Evolutionary conservation across 495 filamentous ascomycete species (phyloP), one percentile per base, ranked within the genome.

Genomic region (Aspergillus steynii): DNA sequence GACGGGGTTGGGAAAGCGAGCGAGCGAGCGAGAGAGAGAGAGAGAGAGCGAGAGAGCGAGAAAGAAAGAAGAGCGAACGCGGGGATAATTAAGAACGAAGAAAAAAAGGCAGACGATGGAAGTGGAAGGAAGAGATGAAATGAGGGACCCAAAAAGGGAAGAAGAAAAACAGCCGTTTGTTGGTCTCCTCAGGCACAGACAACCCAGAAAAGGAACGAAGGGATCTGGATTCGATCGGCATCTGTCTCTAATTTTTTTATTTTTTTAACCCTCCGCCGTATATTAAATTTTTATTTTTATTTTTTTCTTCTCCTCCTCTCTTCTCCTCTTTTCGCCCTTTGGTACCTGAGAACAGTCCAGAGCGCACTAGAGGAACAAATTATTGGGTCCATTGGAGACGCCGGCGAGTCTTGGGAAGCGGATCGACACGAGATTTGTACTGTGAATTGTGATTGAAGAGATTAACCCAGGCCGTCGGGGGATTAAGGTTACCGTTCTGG

Each of bases 171-270:
- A 53, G 55, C 55, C 37, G 48, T 46, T 62, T 49, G 57, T 60
- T 61, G 64, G 53, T 60, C 20, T 20, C 20, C 20, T 20, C 20
- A 20, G 20, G 20, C 20, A 20, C 56, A 29, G 53, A 61, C 59
- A 57, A 64, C 63, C 47, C 47, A 60, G 53, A 64, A 61, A 51
- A 60, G 3, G 25, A 65, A 55, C 53, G 60, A 64, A 67, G 57
- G 61, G 68, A 72, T 71, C 68, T 69, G 71, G 69, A 70, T 71
- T 62, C 64, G 64, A 69, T 72, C 68, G 67, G 67, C 65, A 28
- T 32, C 29, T 49, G 25, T 53, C 32, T 55, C 42, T 53, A 47
- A 53, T 58, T 56, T 53, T 29, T 53, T 34, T 53, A 27, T 63
- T 48, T 55, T 50, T 50, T 34, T 60, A 54, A 20, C 20, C 20